A percentile compares a stretch with the other conserved stretches of the same genome.
Evolutionary conservation across 768 basidiomycete genomes (phyloP).

Genomic region (Suillus alpinus): DNA sequence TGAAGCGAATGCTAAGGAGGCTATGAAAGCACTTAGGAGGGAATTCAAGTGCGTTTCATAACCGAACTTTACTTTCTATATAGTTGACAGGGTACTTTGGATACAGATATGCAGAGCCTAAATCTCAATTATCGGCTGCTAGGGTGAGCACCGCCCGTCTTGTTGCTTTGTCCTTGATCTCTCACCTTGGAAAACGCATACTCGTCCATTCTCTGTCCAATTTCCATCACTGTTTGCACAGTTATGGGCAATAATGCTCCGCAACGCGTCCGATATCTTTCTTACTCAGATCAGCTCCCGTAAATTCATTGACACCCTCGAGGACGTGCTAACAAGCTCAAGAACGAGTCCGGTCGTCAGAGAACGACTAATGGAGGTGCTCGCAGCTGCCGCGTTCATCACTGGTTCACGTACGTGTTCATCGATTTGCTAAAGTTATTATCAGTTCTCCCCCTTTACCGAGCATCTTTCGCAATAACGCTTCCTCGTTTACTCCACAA

Average conservation of each 20-base stretch:
- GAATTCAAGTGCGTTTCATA: slow-evolving; percentile 71
- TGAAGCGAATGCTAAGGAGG: slow-evolving; percentile 79
- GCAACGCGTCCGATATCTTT: slow-evolving; percentile 73
- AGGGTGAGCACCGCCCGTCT: slow-evolving; percentile 43
- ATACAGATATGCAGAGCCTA: slow-evolving; percentile 67
- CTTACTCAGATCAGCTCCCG: slow-evolving; percentile 65
- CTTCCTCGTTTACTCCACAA: not conserved
- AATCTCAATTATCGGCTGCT: slow-evolving; percentile 74
- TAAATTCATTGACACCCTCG: slow-evolving; percentile 78
- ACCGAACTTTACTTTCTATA: slow-evolving; percentile 1
- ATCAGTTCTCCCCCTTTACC: not conserved
- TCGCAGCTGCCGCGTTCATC: slow-evolving; percentile 75
- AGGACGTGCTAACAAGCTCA: slow-evolving; percentile 62
- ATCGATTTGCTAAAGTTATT: not conserved
- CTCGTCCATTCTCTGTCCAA: not conserved
- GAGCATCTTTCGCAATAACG: not conserved
- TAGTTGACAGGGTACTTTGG: not conserved
- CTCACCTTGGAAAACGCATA: not conserved
- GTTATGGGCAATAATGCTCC: slow-evolving; percentile 91
- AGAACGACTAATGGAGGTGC: slow-evolving; percentile 75
- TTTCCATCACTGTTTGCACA: slow-evolving; percentile 24
- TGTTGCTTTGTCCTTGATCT: slow-evolving; percentile 1
- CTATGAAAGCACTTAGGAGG: slow-evolving; percentile 73
- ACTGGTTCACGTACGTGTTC: slow-evolving; percentile 23
- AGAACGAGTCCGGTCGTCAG: slow-evolving; percentile 77